phyloP scores from a whole-genome alignment of 140 eudicot species.

The Anethum foeniculum region DNA sequence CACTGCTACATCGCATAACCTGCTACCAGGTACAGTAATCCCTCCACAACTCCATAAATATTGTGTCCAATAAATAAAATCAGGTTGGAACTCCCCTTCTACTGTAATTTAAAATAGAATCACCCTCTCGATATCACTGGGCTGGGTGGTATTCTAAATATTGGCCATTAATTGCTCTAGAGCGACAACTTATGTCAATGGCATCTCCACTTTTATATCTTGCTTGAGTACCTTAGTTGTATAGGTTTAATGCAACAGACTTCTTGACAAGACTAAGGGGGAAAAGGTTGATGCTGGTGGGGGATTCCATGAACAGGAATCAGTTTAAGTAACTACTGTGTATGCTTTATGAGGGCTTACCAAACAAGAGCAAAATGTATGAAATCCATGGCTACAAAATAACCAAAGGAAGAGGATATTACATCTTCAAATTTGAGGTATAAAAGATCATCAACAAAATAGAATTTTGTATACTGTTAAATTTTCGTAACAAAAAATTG shows the following conservation, averaged over 20 bases:
- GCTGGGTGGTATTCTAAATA: too few relatives aligned
- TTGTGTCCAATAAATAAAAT: too few relatives aligned
- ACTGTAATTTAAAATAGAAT: too few relatives aligned
- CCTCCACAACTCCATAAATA: too few relatives aligned
- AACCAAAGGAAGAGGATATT: conserved; percentile 92
- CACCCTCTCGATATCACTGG: too few relatives aligned
- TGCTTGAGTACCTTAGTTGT: conserved; percentile 15
- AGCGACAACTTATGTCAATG: too few relatives aligned
- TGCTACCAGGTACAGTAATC: too few relatives aligned
- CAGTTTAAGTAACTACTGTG: conserved; percentile 93
- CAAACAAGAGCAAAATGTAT: conserved; percentile 76
- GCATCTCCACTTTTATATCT: background rate
- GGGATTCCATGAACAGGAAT: conserved; percentile 94
- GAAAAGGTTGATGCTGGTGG: conserved; percentile 77
- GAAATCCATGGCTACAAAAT: conserved; percentile 81
- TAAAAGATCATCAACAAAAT: background rate
- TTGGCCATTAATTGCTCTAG: too few relatives aligned
- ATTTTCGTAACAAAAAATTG: background rate
- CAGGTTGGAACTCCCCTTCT: too few relatives aligned
- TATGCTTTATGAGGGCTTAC: conserved; percentile 63
- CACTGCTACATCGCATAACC: too few relatives aligned
- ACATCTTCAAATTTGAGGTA: conserved; percentile 86
- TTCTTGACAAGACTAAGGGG: conserved; percentile 75
- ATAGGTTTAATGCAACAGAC: conserved; percentile 77
- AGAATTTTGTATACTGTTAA: background rate